Conservation (phyloP, 768 basidiomycete species). For the Russula dissimulans region DNA sequence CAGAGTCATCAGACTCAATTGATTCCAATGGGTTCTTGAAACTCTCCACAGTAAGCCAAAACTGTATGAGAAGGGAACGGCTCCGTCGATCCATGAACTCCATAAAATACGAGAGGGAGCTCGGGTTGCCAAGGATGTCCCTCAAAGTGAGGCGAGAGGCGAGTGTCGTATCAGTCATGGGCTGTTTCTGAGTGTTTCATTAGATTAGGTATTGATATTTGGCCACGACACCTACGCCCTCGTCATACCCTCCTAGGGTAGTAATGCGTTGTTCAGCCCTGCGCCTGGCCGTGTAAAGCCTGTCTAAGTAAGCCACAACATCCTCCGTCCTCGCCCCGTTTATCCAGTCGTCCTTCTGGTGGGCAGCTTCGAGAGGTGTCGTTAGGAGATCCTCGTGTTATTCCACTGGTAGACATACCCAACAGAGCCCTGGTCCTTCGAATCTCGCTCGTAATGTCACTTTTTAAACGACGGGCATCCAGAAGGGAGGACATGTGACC, state of each 20-base stretch:
- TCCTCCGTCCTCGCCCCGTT: conserved; percentile 79
- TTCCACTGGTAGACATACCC: conserved; percentile 34
- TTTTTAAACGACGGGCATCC: conserved; percentile 85
- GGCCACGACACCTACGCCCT: conserved; percentile 37
- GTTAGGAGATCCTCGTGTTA: not conserved
- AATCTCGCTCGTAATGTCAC: conserved; percentile 89
- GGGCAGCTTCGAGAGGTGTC: conserved; percentile 44
- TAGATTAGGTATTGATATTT: not conserved
- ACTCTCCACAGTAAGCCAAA: conserved; percentile 95
- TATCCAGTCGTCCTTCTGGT: conserved; percentile 85
- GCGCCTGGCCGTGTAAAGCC: conserved; percentile 82
- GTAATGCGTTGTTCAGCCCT: conserved; percentile 81
- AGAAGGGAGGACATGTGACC: conserved; percentile 69
- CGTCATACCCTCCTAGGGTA: conserved; percentile 62
- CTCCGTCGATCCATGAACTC: conserved; percentile 94
- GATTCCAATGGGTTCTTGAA: conserved; percentile 95
- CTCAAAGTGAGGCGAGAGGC: conserved; percentile 53
- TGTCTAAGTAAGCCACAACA: conserved; percentile 76
- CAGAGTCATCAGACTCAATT: conserved; percentile 47
- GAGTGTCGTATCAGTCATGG: conserved; percentile 29
- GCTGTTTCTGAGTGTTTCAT: conserved; percentile 28
- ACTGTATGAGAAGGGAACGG: conserved; percentile 82
- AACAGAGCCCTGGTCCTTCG: conserved; percentile 65
- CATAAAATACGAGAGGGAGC: conserved; percentile 91
- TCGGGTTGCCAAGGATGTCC: conserved; percentile 80